phyloP scores from a whole-genome alignment of 345 rosid genomes.

The Salix koriyanagi region DNA sequence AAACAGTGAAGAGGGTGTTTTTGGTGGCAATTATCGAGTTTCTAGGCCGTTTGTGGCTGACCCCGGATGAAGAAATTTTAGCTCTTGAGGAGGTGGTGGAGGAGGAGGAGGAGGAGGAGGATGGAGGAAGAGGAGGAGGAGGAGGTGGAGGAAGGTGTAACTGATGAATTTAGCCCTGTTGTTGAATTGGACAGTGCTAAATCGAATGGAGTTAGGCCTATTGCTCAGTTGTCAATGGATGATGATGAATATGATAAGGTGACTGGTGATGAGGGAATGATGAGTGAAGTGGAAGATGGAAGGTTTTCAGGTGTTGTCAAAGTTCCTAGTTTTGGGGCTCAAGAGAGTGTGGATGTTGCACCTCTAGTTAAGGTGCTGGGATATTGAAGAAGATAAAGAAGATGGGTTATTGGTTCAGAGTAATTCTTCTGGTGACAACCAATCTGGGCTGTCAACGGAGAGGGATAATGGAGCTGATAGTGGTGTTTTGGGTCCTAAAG shows the following conservation, averaged over 20 bases:
- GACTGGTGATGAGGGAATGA: slow-evolving; percentile 30
- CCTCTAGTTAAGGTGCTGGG: slow-evolving; percentile 22
- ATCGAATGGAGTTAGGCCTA: slow-evolving; percentile 37
- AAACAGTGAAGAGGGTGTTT: slow-evolving; percentile 24
- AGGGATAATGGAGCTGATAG: slow-evolving; percentile 2
- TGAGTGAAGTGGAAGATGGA: slow-evolving; percentile 30
- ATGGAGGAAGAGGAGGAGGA: slow-evolving; percentile 3
- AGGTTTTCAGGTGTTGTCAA: slow-evolving; percentile 22
- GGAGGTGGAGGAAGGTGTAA: background rate
- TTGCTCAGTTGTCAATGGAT: slow-evolving; percentile 61
- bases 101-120: background rate
- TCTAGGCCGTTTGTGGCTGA: slow-evolving; percentile 18
- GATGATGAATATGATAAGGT: slow-evolving; percentile 47
- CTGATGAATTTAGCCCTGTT: slow-evolving; percentile 1
- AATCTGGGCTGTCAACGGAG: background rate
- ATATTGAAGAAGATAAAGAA: slow-evolving; percentile 17
- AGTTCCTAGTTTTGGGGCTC: slow-evolving; percentile 24
- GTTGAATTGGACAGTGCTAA: slow-evolving; percentile 22
- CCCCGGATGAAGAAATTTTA: slow-evolving; percentile 9
- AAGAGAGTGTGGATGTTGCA: slow-evolving; percentile 15
- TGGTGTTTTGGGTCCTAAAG: slow-evolving; percentile 12
- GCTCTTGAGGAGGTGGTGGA: slow-evolving; percentile 6
- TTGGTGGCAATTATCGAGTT: slow-evolving; percentile 18
- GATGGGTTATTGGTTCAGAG: slow-evolving; percentile 8
- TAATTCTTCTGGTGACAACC: slow-evolving; percentile 1